Conservation (phyloP, 345 rosid species). For the Angophora floribunda region DNA sequence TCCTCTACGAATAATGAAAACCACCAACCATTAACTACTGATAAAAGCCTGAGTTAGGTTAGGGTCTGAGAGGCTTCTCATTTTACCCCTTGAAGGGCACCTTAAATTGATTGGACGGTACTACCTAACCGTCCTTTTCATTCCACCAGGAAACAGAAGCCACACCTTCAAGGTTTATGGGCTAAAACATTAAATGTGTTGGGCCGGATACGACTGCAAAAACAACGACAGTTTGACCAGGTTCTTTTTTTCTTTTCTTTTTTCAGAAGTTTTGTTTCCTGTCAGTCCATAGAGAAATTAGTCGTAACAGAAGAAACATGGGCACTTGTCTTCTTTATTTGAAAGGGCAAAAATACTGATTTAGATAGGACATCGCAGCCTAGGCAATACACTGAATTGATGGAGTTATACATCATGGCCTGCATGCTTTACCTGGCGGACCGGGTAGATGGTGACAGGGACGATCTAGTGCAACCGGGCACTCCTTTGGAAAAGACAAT, state of each 20-base stretch:
- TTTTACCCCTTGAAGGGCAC: background rate
- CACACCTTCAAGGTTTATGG: background rate
- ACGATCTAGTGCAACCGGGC: background rate
- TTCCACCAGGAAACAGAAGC: background rate
- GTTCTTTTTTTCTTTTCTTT: background rate
- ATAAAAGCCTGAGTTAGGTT: background rate
- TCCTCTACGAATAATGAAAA: background rate
- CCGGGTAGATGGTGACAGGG: background rate
- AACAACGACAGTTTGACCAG: background rate
- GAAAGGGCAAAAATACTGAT: background rate
- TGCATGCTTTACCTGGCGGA: background rate
- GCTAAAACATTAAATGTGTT: background rate
- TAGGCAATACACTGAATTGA: background rate
- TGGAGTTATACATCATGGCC: background rate
- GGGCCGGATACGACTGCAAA: background rate
- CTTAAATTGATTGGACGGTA: background rate
- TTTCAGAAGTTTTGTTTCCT: background rate
- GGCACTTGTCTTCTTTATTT: background rate
- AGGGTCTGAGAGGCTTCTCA: background rate
- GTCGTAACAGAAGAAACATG: background rate
- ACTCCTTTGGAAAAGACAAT: background rate
- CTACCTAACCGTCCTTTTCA: background rate
- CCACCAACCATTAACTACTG: background rate
- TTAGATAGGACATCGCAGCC: background rate
- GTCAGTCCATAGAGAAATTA: background rate